Conservation (phyloP, 23 red algal genomes). For the Gracilariopsis chorda region DNA sequence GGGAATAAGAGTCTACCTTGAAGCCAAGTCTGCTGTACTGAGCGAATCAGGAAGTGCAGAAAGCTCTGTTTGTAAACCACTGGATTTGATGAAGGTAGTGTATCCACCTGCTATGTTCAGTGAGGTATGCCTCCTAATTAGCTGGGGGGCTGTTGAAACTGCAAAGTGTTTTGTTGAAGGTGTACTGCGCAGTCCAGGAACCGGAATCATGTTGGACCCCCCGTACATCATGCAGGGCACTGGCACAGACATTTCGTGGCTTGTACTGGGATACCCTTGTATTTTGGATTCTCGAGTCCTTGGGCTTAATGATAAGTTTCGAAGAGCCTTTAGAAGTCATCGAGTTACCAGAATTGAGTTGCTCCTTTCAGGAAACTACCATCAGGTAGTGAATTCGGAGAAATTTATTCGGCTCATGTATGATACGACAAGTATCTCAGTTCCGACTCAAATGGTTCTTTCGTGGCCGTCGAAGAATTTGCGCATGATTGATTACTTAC, state of each 20-base stretch:
- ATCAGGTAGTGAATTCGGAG: too few species aligned
- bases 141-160: neutral
- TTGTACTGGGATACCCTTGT: neutral
- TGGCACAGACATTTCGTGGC: neutral
- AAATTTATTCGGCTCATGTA: too few species aligned
- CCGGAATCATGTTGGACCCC: neutral
- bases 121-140: neutral
- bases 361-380: neutral
- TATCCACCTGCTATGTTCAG: neutral
- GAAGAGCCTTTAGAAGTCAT: neutral
- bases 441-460: too few species aligned
- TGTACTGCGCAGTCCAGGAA: neutral
- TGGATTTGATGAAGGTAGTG: neutral
- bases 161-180: neutral
- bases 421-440: too few species aligned
- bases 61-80: neutral
- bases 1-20: neutral
- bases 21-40: neutral
- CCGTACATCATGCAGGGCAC: neutral
- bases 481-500: too few species aligned
- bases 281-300: neutral
- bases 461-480: too few species aligned
- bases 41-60: neutral
- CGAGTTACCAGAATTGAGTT: too few species aligned
- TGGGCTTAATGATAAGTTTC: neutral